phyloP scores from a whole-genome alignment of 495 filamentous ascomycete genomes.

The Staphylotrichum longicolle region DNA sequence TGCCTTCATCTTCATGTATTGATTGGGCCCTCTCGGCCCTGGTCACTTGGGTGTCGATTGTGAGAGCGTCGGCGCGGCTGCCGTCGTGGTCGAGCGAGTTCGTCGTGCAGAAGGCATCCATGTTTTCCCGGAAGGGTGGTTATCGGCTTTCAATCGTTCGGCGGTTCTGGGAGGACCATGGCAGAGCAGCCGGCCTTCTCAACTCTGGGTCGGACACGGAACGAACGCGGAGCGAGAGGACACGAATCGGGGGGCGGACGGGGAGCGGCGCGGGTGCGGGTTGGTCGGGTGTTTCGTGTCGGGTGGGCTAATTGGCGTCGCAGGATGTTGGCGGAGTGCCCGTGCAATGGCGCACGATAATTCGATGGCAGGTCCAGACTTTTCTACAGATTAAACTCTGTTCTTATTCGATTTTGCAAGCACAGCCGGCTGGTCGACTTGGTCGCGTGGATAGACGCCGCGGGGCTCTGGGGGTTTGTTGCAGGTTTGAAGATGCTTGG shows the following conservation, averaged over 20 bases:
- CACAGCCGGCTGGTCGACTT: neutral
- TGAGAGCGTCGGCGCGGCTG: conserved; percentile 29
- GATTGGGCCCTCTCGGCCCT: conserved; percentile 30
- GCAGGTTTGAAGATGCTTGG: neutral
- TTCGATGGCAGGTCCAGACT: neutral
- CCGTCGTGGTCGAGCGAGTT: conserved; percentile 29
- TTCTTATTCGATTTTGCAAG: conserved; percentile 4
- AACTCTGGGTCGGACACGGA: neutral
- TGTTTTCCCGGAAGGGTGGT: conserved; percentile 11
- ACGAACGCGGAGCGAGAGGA: conserved; percentile 2
- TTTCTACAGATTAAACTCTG: neutral
- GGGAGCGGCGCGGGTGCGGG: neutral
- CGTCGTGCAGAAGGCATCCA: conserved; percentile 21
- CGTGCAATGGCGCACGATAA: neutral
- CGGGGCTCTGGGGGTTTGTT: conserved; percentile 5
- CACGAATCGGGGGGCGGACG: neutral
- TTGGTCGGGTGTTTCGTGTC: conserved; percentile 3
- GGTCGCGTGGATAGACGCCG: conserved; percentile 16
- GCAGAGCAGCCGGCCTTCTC: conserved; percentile 17
- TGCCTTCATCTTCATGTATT: conserved; percentile 41
- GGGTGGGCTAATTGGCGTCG: conserved; percentile 9
- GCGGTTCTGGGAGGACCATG: conserved; percentile 29
- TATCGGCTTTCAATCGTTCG: conserved; percentile 23
- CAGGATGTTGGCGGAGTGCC: neutral
- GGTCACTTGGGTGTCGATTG: conserved; percentile 31